Percentiles rank a stretch among this genome's conserved stretches.
Conservation (phyloP, 2,329 filamentous ascomycete species). For the Hymenoscyphus fructigenus region DNA sequence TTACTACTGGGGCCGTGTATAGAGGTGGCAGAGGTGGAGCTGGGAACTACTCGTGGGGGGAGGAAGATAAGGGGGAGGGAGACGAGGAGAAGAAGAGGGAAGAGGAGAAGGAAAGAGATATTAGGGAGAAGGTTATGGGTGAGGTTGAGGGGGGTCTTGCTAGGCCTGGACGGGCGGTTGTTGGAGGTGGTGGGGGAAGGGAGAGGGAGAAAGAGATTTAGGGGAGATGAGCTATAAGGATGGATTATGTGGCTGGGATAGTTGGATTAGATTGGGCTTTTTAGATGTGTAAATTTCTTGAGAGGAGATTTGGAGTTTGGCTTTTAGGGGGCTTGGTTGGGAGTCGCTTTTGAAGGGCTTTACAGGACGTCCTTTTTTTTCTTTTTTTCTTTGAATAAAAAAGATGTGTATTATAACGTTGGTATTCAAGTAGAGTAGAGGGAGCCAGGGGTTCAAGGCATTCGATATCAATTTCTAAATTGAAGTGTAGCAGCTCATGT, state of each 20-base stretch:
- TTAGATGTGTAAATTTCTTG: not conserved
- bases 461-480: not conserved
- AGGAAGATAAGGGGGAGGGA: slow-evolving; percentile 36
- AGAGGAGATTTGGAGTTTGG: not conserved
- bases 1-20: slow-evolving; percentile 10
- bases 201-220: not conserved
- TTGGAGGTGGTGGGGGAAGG: slow-evolving; percentile 20
- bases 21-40: slow-evolving; percentile 54
- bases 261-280: not conserved
- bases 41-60: slow-evolving; percentile 49
- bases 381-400: not conserved
- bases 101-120: slow-evolving; percentile 36
- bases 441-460: not conserved
- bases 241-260: not conserved
- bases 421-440: not conserved
- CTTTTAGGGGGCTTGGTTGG: not conserved
- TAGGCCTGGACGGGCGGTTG: slow-evolving; percentile 47
- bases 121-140: slow-evolving; percentile 41
- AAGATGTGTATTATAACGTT: not conserved
- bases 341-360: not conserved
- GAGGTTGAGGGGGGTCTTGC: slow-evolving; percentile 50
- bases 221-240: not conserved
- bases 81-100: slow-evolving; percentile 32
- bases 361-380: too few species aligned
- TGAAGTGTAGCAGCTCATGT: not conserved